These are phyloP conservation scores for Lichtheimia hyalospora DNA, from an alignment of 371 early-diverging fungal genomes.

Conservation along the genomic window DNA sequence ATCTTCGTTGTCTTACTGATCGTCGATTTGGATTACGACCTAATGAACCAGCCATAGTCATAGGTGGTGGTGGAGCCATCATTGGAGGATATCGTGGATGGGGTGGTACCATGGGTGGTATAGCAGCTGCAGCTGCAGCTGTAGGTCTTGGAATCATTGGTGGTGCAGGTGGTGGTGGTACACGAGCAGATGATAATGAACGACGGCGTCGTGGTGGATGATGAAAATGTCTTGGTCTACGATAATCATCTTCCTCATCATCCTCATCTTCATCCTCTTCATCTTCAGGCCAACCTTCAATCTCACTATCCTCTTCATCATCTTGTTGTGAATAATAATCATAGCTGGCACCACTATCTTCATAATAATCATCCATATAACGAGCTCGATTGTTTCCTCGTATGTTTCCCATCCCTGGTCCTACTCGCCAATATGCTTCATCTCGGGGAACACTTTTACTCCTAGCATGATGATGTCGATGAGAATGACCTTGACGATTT, in stretches of 20 bases:
- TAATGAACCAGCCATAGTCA: neutral
- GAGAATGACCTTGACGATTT: too few species aligned
- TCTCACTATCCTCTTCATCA: neutral
- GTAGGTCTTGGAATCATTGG: neutral
- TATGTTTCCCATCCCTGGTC: neutral
- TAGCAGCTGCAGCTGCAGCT: neutral
- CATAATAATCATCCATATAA: constrained; percentile 1
- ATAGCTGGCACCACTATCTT: neutral
- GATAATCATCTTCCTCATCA: neutral
- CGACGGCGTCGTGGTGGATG: neutral
- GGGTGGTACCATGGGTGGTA: neutral
- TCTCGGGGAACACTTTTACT: neutral
- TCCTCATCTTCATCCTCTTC: constrained; percentile 7
- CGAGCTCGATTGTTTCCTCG: neutral
- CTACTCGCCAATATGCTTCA: neutral
- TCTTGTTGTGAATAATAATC: constrained; percentile 1
- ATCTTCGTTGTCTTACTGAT: neutral
- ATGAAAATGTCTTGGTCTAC: neutral
- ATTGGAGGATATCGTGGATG: too few species aligned
- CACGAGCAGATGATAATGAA: neutral
- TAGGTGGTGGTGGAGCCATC: neutral
- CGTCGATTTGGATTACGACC: neutral
- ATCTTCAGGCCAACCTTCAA: neutral
- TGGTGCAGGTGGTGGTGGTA: neutral
- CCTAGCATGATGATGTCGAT: constrained; percentile 1